These are phyloP conservation scores for Prunus salicina DNA, from an alignment of 306 rosid species.

Conservation along the genomic window DNA sequence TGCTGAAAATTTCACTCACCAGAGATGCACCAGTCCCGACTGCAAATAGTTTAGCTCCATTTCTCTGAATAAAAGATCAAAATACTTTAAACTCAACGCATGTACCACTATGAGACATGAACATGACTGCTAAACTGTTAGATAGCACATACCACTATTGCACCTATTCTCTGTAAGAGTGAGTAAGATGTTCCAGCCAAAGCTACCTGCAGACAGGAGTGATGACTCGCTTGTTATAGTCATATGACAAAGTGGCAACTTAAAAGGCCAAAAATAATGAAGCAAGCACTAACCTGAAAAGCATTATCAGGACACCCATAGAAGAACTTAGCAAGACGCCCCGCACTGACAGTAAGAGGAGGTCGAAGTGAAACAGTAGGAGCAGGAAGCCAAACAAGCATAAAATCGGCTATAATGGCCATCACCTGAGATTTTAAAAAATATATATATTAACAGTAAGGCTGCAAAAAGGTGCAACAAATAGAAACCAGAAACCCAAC, in stretches of 20 bases:
- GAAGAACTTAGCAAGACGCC: conserved; percentile 76
- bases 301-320: conserved; percentile 95
- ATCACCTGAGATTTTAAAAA: conserved; percentile 31
- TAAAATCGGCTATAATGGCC: conserved; percentile 55
- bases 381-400: conserved; percentile 70
- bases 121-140: background rate
- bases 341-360: conserved; percentile 65
- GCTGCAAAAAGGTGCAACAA: background rate
- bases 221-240: background rate
- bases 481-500: background rate
- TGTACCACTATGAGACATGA: background rate
- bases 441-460: background rate
- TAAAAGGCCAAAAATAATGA: background rate
- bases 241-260: background rate
- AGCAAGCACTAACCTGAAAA: conserved; percentile 59
- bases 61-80: conserved; percentile 28
- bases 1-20: conserved; percentile 24
- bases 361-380: conserved; percentile 82
- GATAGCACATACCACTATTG: conserved; percentile 34
- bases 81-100: background rate
- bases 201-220: conserved; percentile 36
- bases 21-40: conserved; percentile 48
- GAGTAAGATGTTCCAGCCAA: conserved; percentile 45
- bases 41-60: conserved; percentile 43
- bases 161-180: conserved; percentile 42